phyloP scores from a whole-genome alignment of 169 alveolate genomes.

The Cryptosporidium tyzzeri region DNA sequence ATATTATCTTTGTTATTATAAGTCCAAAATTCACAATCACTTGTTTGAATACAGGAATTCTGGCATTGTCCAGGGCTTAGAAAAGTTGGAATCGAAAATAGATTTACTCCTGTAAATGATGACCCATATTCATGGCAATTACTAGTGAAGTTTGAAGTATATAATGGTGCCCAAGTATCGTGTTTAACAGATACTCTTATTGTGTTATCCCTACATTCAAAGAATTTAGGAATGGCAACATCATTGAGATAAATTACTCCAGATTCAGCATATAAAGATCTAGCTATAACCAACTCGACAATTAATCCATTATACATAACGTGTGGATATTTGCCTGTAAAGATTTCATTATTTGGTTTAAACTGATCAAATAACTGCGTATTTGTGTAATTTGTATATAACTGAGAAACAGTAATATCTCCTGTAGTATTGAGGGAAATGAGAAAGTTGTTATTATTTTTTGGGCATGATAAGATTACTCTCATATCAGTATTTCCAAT shows the following conservation, averaged over 20 bases:
- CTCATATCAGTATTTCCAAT: conserved; percentile 51
- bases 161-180: conserved; percentile 70
- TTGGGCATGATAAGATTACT: conserved; percentile 44
- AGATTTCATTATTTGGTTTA: background rate
- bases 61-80: conserved; percentile 73
- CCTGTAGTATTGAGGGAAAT: conserved; percentile 55
- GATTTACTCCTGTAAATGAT: conserved; percentile 29
- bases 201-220: conserved; percentile 20
- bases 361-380: conserved; percentile 3
- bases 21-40: conserved; percentile 68
- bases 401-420: conserved; percentile 19
- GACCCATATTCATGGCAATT: conserved; percentile 73
- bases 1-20: conserved; percentile 51
- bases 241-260: conserved; percentile 53
- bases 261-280: conserved; percentile 57
- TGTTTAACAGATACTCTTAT: conserved; percentile 53
- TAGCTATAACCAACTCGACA: conserved; percentile 44
- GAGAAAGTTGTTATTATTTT: conserved; percentile 9
- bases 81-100: conserved; percentile 73
- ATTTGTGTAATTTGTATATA: conserved; percentile 21
- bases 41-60: conserved; percentile 46
- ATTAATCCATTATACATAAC: conserved; percentile 44
- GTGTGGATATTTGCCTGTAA: conserved; percentile 17
- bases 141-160: conserved; percentile 57
- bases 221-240: conserved; percentile 24